A percentile compares a stretch with the other conserved stretches of the same genome.
phyloP scores from a whole-genome alignment of 257 asterid species.

The Nicotiana attenuata region DNA sequence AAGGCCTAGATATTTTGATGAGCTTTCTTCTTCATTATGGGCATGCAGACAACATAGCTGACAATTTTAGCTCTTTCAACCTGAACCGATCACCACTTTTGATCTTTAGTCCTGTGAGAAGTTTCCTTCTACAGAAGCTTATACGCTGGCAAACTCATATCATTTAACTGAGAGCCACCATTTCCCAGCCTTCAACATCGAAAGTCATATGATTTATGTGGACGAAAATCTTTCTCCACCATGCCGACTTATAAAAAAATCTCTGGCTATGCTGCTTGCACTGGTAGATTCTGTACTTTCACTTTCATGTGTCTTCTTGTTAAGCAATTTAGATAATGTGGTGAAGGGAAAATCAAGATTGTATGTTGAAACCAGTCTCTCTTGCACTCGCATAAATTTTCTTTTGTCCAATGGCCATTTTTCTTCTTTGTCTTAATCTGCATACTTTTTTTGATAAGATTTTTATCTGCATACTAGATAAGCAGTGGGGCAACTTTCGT shows the following conservation, averaged over 20 bases:
- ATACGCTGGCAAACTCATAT: neutral
- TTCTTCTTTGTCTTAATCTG: neutral
- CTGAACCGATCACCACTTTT: neutral
- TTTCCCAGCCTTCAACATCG: neutral
- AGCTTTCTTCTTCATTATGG: neutral
- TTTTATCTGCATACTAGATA: conserved; percentile 33
- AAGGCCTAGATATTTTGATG: conserved; percentile 1
- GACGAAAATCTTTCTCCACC: neutral
- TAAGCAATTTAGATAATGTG: neutral
- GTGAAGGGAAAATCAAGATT: neutral
- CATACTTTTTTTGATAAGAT: neutral
- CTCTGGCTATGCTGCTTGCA: neutral
- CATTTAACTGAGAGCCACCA: neutral
- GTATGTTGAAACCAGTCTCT: neutral
- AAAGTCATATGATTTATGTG: neutral
- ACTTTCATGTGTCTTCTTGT: neutral
- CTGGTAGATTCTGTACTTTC: neutral
- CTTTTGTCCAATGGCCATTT: neutral
- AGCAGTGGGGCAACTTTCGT: conserved; percentile 75
- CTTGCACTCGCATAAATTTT: neutral
- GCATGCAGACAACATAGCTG: neutral
- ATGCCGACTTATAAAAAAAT: neutral
- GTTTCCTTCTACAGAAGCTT: neutral
- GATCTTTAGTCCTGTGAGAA: neutral
- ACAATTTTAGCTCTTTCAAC: neutral